Percentiles rank a stretch among this genome's conserved stretches.
Evolutionary conservation across 371 early-diverging fungal species (phyloP).

Genomic region (Lichtheimia ramosa): DNA sequence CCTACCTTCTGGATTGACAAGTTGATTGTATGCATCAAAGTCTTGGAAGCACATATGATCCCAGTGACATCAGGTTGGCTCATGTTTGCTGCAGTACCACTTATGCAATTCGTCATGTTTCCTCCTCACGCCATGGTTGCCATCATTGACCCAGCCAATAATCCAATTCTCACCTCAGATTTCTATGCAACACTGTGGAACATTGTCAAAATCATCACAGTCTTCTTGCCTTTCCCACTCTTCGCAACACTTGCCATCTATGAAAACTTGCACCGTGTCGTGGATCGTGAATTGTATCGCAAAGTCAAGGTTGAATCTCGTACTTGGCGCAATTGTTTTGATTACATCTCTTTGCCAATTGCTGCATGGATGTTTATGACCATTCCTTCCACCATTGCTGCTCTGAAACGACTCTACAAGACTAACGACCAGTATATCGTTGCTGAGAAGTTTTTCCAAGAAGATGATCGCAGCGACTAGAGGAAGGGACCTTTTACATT

Average conservation of each 20-base stretch:
- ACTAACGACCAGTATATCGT: constrained; percentile 54
- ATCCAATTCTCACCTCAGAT: constrained; percentile 43
- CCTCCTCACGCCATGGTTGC: constrained; percentile 37
- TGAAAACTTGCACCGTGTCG: constrained; percentile 45
- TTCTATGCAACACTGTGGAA: constrained; percentile 47
- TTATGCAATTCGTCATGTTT: constrained; percentile 52
- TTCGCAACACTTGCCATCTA: constrained; percentile 50
- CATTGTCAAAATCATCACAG: constrained; percentile 42
- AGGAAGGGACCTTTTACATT: too few species aligned
- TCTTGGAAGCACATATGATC: constrained; percentile 57
- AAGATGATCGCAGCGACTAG: constrained; percentile 6
- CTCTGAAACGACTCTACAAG: constrained; percentile 48
- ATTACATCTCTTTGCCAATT: constrained; percentile 55
- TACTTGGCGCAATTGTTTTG: constrained; percentile 47
- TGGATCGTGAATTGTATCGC: constrained; percentile 53
- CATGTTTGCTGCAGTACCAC: constrained; percentile 59
- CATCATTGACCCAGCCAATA: constrained; percentile 32
- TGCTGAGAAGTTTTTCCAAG: constrained; percentile 53
- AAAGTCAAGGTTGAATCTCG: constrained; percentile 36
- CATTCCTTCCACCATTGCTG: constrained; percentile 53
- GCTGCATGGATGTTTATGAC: constrained; percentile 64
- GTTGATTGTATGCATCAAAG: constrained; percentile 40
- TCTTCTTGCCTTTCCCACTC: constrained; percentile 49
- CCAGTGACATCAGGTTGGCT: constrained; percentile 57
- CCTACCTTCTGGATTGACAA: constrained; percentile 42